Conservation (phyloP, 352 stramenopile species). For the Globisporangium camurandrum region DNA sequence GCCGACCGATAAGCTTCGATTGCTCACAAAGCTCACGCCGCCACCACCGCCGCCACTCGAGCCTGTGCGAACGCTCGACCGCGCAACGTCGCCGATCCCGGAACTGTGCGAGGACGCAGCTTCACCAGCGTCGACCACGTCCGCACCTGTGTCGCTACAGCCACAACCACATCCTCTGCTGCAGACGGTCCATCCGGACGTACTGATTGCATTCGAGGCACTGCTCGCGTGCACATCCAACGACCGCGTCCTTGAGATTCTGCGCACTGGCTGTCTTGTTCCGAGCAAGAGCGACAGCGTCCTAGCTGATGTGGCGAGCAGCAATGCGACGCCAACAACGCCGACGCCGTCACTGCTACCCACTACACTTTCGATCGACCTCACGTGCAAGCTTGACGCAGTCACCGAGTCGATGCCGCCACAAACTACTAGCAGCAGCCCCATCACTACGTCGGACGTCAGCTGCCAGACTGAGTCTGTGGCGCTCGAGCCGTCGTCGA, state of each 20-base stretch:
- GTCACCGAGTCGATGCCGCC: conserved; percentile 57
- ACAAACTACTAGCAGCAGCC: no score
- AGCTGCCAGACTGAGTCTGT: conserved; percentile 43
- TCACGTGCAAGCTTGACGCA: conserved; percentile 31
- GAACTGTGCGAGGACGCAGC: conserved; percentile 11
- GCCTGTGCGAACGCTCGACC: no score
- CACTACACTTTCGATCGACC: not conserved
- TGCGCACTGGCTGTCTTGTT: conserved; percentile 15
- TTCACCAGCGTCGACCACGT: no score
- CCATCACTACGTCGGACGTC: no score
- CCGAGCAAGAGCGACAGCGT: no score
- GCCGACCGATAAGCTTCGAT: conserved; percentile 16
- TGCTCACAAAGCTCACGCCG: conserved; percentile 20
- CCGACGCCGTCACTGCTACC: not conserved
- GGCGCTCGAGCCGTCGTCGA: not conserved
- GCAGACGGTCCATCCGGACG: conserved; percentile 7
- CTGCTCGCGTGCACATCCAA: conserved; percentile 31
- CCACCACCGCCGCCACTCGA: conserved; percentile 5
- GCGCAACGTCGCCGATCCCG: conserved; percentile 28
- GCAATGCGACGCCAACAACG: not conserved
- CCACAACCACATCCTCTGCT: not conserved
- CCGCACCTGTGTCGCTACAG: no score
- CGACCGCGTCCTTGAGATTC: conserved; percentile 27
- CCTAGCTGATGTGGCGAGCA: not conserved
- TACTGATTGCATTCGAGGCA: conserved; percentile 29